phyloP scores from a whole-genome alignment of 2,329 filamentous ascomycete species.

The Ascochyta clinopodiicola region DNA sequence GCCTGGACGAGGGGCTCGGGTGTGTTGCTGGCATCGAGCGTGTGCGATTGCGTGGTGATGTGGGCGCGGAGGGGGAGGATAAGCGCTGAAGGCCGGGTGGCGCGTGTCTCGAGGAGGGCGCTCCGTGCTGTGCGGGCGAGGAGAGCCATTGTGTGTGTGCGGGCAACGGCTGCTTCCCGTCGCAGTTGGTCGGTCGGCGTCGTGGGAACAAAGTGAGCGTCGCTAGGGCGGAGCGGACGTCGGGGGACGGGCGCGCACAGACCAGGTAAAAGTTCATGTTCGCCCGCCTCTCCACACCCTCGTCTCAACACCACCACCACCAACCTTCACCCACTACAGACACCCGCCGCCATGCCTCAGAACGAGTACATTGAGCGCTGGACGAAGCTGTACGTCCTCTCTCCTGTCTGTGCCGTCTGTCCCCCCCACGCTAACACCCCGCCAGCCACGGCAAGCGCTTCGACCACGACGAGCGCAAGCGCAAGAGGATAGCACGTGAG shows the following conservation, averaged over 20 bases:
- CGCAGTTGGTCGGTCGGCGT: not conserved
- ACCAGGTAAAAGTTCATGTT: conserved; percentile 14
- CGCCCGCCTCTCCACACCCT: conserved; percentile 6
- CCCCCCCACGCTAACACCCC: conserved; percentile 27
- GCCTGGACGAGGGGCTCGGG: conserved; percentile 56
- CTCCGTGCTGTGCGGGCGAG: conserved; percentile 64
- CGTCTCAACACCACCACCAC: not conserved
- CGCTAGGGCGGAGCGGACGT: conserved; percentile 19
- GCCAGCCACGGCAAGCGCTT: conserved; percentile 55
- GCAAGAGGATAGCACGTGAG: conserved; percentile 88
- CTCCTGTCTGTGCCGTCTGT: not conserved
- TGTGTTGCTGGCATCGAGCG: conserved; percentile 46
- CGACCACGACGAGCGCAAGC: conserved; percentile 85
- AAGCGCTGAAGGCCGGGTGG: conserved; percentile 53
- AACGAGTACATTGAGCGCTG: conserved; percentile 81
- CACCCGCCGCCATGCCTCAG: conserved; percentile 67
- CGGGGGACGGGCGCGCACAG: conserved; percentile 21
- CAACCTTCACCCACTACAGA: conserved; percentile 11
- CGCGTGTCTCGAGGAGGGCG: conserved; percentile 67
- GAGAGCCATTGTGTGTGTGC: conserved; percentile 42
- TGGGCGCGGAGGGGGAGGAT: conserved; percentile 59
- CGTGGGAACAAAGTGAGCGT: not conserved
- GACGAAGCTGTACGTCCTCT: conserved; percentile 63
- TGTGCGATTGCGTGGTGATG: conserved; percentile 52
- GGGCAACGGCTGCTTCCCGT: not conserved